Percentiles rank a stretch among this genome's conserved stretches.
phyloP scores from a whole-genome alignment of 257 asterid genomes.

The Solanum dulcamara region DNA sequence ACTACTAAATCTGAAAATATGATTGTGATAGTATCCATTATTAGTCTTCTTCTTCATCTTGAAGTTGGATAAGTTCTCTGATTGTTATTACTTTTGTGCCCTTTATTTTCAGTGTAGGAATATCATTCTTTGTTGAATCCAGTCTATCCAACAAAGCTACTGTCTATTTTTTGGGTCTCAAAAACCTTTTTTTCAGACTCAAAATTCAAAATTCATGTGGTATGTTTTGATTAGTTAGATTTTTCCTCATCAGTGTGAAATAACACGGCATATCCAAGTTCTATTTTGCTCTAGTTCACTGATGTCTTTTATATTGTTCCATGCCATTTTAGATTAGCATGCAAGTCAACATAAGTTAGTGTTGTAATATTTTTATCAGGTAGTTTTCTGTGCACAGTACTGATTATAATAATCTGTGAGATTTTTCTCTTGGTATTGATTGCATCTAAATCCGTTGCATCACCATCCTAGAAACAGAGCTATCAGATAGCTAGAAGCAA shows the following conservation, averaged over 20 bases:
- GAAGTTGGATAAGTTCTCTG: neutral
- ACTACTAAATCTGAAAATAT: too few species aligned
- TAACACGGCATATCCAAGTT: neutral
- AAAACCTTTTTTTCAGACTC: neutral
- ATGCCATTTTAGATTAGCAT: neutral
- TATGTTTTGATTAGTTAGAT: neutral
- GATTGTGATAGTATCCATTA: too few species aligned
- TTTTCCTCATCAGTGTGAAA: neutral
- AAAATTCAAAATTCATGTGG: neutral
- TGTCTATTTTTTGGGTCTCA: neutral
- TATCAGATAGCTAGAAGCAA: neutral
- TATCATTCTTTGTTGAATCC: neutral
- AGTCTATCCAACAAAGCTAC: neutral
- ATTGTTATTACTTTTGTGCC: neutral
- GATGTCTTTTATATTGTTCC: neutral
- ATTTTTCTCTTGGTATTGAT: neutral
- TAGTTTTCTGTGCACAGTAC: neutral
- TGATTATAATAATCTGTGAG: neutral
- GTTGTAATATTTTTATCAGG: neutral
- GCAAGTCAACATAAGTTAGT: neutral
- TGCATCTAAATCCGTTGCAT: neutral
- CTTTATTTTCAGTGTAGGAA: neutral
- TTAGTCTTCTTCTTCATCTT: neutral
- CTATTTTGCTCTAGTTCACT: neutral
- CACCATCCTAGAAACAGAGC: neutral